Evolutionary conservation across 192 early-diverging fungal species (phyloP), one percentile per base, ranked within the genome.

Genomic region (Radiomyces spectabilis): DNA sequence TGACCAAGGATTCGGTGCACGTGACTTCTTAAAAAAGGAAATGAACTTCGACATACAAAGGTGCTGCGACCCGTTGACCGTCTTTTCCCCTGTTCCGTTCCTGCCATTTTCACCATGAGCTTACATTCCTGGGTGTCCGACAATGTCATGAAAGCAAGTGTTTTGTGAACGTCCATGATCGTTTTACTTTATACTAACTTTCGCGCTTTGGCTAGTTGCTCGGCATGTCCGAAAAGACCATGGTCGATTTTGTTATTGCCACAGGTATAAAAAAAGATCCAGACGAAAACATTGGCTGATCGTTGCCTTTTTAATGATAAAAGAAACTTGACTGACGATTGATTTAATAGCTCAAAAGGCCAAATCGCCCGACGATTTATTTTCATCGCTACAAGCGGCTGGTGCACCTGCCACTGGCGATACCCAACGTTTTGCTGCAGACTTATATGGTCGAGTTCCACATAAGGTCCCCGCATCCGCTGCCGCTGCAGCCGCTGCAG

Each of bases 181-280:
- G 12, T 21, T 3, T 47, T 18, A 26, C 46, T 29, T 18, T 41
- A 26, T 2, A 16, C n/a, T 34, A 40, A 10, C 35, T 24, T 29
- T n/a, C n/a, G n/a, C n/a, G 2, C 42, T 9, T 25, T 33, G 46
- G 18, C 4, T 47, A 73, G 71, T 62, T 86, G 4, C 66, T 85
- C 9, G 83, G 82, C 38, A 79, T 85, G 60, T 75, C 79, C n/a
- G 88, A 88, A 55, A 54, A 47, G 18, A 81, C 74, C 12, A 67
- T 82, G 16, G 77, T 84, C 19, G 86, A 90, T 66, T 90, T 78
- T 62, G 57, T 90, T 49, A 73, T 85, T 41, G 80, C 85, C 9
- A 57, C 72, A 59, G 76, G 75, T 75, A 69, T 30, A 25, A 4
- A 30, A 22, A 37, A 2, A 31, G 6, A 26, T 8, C 22, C n/a